Percentiles rank a stretch among this genome's conserved stretches.
Evolutionary conservation across 257 asterid species (phyloP).

Genomic region (Solanum paucissectum): DNA sequence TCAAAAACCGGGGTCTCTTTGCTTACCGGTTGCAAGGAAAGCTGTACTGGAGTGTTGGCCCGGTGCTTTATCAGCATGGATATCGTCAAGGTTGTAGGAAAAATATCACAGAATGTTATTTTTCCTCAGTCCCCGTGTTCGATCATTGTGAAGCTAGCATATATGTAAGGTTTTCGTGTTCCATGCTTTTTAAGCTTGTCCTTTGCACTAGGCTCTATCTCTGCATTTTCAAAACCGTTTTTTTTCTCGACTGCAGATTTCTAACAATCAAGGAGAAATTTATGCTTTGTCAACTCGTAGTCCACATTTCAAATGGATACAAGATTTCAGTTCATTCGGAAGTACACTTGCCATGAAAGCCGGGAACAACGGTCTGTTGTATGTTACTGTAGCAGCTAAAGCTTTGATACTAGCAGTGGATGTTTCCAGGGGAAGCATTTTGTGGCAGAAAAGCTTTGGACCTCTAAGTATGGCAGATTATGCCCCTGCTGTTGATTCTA

Average conservation of each 20-base stretch:
- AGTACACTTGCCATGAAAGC: slow-evolving; percentile 35
- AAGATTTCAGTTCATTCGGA: slow-evolving; percentile 67
- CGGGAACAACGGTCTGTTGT: slow-evolving; percentile 71
- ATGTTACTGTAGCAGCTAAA: slow-evolving; percentile 40
- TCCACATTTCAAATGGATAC: slow-evolving; percentile 79
- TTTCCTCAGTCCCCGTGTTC: slow-evolving; percentile 57
- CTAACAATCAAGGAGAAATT: slow-evolving; percentile 67
- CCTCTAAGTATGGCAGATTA: slow-evolving; percentile 60
- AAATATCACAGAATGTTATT: slow-evolving; percentile 53
- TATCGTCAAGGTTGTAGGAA: slow-evolving; percentile 83
- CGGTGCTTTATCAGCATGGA: slow-evolving; percentile 64
- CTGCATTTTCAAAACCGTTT: background rate
- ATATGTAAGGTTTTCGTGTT: slow-evolving; percentile 36
- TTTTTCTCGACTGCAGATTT: slow-evolving; percentile 38
- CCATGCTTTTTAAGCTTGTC: background rate
- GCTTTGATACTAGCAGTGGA: slow-evolving; percentile 54
- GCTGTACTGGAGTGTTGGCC: slow-evolving; percentile 82
- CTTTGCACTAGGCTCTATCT: background rate
- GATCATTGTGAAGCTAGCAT: slow-evolving; percentile 94
- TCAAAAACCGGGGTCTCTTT: slow-evolving; percentile 65
- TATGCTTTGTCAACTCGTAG: slow-evolving; percentile 68
- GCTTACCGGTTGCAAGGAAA: slow-evolving; percentile 50
- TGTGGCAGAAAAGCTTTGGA: slow-evolving; percentile 70
- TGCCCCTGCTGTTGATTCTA: slow-evolving; percentile 67
- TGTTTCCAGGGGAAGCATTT: slow-evolving; percentile 49